A percentile compares a stretch with the other conserved stretches of the same genome.
Evolutionary conservation across 2,329 filamentous ascomycete genomes (phyloP).

Genomic region (Aspergillus jensenii): DNA sequence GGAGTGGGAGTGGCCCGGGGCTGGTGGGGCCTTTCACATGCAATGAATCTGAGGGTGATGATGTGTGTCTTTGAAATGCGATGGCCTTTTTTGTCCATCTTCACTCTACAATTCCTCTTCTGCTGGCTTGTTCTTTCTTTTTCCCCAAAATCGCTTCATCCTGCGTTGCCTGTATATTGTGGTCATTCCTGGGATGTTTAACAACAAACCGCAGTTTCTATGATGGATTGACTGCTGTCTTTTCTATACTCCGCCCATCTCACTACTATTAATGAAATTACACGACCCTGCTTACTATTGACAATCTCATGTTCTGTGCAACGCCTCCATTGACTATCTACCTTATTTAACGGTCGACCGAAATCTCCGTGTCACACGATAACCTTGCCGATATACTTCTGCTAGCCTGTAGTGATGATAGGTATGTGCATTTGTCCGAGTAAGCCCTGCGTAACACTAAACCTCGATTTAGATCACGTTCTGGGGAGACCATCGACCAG

Average conservation of each 20-base stretch:
- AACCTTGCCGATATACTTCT: neutral
- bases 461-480: slow-evolving; percentile 68
- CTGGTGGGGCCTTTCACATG: slow-evolving; percentile 26
- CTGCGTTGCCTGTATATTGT: neutral
- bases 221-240: neutral
- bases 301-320: neutral
- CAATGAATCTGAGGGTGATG: slow-evolving; percentile 8
- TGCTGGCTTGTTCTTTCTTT: neutral
- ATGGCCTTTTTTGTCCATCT: neutral
- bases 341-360: neutral
- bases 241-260: neutral
- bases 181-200: neutral
- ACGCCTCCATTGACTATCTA: neutral
- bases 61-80: slow-evolving; percentile 12
- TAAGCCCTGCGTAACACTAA: slow-evolving; percentile 3
- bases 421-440: slow-evolving; percentile 19
- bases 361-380: neutral
- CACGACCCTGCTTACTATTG: neutral
- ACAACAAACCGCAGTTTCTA: neutral
- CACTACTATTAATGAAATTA: neutral
- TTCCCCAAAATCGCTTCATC: neutral
- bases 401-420: slow-evolving; percentile 29
- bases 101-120: neutral
- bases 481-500: slow-evolving; percentile 86
- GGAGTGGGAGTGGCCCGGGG: neutral